Conservation (phyloP, 2,329 filamentous ascomycete genomes). For the Diaporthe sp. region DNA sequence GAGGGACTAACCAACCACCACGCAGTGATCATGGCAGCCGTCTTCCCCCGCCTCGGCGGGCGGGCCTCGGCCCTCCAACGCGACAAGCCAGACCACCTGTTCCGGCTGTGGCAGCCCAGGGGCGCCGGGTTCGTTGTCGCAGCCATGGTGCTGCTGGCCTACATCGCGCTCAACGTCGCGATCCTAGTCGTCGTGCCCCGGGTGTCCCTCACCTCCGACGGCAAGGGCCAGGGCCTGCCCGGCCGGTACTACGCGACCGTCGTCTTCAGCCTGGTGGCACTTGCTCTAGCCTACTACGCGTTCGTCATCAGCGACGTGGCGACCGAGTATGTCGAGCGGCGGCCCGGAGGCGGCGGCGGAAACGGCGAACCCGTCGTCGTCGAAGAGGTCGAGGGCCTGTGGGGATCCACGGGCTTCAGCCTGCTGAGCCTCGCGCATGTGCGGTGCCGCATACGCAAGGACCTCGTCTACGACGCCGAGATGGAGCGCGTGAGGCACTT, state of each 20-base stretch:
- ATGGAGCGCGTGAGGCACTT: slow-evolving; percentile 4
- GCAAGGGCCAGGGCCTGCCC: background rate
- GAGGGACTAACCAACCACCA: background rate
- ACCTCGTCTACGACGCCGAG: background rate
- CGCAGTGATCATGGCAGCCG: background rate
- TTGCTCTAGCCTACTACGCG: background rate
- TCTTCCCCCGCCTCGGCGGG: slow-evolving; percentile 1
- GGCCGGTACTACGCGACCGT: background rate
- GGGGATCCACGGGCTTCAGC: background rate
- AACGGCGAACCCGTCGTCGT: background rate
- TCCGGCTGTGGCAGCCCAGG: background rate
- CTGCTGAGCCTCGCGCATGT: background rate
- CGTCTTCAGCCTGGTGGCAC: background rate
- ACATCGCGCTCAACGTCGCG: background rate
- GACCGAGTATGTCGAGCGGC: slow-evolving; percentile 5
- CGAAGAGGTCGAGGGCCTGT: background rate
- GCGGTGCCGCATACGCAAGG: background rate
- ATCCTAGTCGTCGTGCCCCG: background rate
- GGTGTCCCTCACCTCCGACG: background rate
- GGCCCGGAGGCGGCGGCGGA: background rate
- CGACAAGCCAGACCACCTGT: background rate
- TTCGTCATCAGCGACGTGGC: background rate
- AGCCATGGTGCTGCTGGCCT: background rate
- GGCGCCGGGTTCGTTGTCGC: background rate
- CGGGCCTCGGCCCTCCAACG: background rate